phyloP scores from a whole-genome alignment of 257 asterid genomes.

The Forsythia suspensa region DNA sequence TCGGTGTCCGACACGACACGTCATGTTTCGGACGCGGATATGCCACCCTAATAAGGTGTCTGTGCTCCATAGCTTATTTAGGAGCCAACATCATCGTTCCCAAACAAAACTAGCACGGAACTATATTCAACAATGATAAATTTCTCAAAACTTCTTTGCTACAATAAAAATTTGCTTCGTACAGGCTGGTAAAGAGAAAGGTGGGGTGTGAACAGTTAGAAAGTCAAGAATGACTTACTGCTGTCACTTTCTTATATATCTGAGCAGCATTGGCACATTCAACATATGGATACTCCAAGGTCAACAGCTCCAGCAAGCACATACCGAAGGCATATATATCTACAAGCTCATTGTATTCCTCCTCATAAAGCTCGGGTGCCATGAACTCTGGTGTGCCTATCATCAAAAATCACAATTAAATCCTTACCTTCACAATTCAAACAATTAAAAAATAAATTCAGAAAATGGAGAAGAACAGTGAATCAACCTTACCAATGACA shows the following conservation, averaged over 20 bases:
- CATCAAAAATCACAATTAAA: conserved; percentile 9
- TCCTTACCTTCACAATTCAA: conserved; percentile 7
- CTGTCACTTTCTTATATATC: conserved; percentile 59
- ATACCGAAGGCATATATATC: conserved; percentile 64
- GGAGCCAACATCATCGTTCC: background rate
- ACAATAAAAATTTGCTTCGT: conserved; percentile 5
- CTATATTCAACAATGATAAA: background rate
- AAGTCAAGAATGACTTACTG: conserved; percentile 37
- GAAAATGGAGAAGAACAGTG: background rate
- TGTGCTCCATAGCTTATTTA: background rate
- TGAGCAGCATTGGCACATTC: conserved; percentile 62
- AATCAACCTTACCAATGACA: conserved; percentile 39
- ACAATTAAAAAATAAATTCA: background rate
- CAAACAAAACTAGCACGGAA: background rate
- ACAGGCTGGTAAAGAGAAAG: conserved; percentile 4
- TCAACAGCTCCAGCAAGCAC: conserved; percentile 62
- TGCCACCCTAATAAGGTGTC: background rate
- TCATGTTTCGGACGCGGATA: background rate
- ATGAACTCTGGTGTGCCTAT: conserved; percentile 62
- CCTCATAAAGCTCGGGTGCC: conserved; percentile 67
- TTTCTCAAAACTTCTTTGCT: background rate
- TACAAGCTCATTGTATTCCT: conserved; percentile 55
- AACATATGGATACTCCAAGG: conserved; percentile 63
- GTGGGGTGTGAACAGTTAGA: background rate
- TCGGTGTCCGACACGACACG: background rate